A percentile compares a stretch with the other conserved stretches of the same genome.
phyloP scores from a whole-genome alignment of 148 eudicot genomes.

The Silene latifolia region DNA sequence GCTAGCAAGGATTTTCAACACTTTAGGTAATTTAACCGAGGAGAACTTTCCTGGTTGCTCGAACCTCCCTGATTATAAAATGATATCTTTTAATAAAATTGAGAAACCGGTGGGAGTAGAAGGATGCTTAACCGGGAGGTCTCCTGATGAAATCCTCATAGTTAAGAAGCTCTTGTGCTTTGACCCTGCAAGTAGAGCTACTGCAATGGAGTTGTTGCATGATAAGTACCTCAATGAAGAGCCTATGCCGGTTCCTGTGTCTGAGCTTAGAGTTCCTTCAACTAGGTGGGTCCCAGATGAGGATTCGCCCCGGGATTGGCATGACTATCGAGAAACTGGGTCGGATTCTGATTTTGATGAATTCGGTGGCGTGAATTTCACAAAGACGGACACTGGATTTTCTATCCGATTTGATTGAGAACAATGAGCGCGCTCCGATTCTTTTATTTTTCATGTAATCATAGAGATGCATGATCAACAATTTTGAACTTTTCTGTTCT shows the following conservation, averaged over 20 bases:
- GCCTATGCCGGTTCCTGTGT: conserved; percentile 62
- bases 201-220: conserved; percentile 81
- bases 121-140: conserved; percentile 49
- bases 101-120: conserved; percentile 69
- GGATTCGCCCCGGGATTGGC: conserved; percentile 48
- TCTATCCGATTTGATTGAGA: conserved; percentile 65
- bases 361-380: conserved; percentile 50
- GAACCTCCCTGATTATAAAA: conserved; percentile 69
- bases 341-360: conserved; percentile 82
- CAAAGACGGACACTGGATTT: conserved; percentile 51
- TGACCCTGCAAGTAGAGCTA: conserved; percentile 78
- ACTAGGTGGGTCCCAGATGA: conserved; percentile 37
- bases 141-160: conserved; percentile 58
- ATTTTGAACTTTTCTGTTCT: conserved; percentile 3
- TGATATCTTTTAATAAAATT: conserved; percentile 54
- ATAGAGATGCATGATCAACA: background rate
- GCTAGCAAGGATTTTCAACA: conserved; percentile 58
- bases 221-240: conserved; percentile 79
- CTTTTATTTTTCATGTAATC: background rate
- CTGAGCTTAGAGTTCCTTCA: conserved; percentile 64
- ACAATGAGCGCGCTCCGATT: background rate
- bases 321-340: conserved; percentile 37
- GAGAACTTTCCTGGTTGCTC: conserved; percentile 75
- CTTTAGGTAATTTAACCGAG: conserved; percentile 70
- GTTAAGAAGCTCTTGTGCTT: conserved; percentile 66